Percentiles rank a stretch among this genome's conserved stretches.
Conservation (phyloP, 192 early-diverging fungal species). For the Entophlyctis helioformis region DNA sequence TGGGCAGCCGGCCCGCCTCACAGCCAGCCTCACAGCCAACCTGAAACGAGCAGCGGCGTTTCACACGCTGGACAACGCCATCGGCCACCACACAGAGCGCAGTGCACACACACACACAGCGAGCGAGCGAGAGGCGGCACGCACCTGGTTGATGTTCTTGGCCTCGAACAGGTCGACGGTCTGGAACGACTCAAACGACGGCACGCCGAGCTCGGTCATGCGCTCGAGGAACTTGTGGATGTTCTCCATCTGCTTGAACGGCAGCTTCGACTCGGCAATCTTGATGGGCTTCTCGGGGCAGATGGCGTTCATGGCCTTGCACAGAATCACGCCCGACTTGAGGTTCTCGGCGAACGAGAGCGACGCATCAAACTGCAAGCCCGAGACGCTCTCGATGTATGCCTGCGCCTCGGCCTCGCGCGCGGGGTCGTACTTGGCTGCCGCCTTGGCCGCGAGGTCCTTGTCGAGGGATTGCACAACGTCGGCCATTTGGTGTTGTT, state of each 20-base stretch:
- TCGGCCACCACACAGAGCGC: too few species aligned
- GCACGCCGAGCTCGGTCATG: constrained; percentile 32
- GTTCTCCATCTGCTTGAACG: constrained; percentile 32
- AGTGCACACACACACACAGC: too few species aligned
- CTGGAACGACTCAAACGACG: constrained; percentile 55
- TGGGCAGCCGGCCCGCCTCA: too few species aligned
- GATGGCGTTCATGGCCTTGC: constrained; percentile 29
- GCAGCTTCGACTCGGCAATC: constrained; percentile 6
- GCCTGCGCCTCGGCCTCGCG: constrained; percentile 28
- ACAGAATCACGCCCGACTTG: constrained; percentile 56
- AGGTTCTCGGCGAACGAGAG: constrained; percentile 44
- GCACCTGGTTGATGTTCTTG: constrained; percentile 52
- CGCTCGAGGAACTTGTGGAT: constrained; percentile 19
- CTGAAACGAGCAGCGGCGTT: too few species aligned
- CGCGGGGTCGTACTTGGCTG: constrained; percentile 16
- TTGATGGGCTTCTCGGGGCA: constrained; percentile 14
- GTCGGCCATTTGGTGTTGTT: too few species aligned
- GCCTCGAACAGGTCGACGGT: constrained; percentile 64
- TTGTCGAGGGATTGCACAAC: too few species aligned
- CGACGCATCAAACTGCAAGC: constrained; percentile 25
- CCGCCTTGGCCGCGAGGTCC: constrained; percentile 15
- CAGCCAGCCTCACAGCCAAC: too few species aligned
- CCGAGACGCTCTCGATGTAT: constrained; percentile 45
- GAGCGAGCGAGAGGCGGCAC: too few species aligned
- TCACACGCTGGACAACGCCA: too few species aligned